Evolutionary conservation across 768 basidiomycete genomes (phyloP).

Genomic region (Dendrothele bispora): DNA sequence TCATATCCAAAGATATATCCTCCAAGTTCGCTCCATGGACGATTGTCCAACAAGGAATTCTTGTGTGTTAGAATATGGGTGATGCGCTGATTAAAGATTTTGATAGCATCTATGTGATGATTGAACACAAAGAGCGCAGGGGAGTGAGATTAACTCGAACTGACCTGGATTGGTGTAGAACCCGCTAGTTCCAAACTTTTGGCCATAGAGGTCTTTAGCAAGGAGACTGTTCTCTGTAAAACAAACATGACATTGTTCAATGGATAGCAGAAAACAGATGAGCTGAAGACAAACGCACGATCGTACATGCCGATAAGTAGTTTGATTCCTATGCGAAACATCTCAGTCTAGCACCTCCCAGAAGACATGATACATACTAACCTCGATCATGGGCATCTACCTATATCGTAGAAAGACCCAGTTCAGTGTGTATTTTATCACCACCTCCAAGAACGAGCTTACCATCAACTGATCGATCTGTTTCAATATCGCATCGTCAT

Average conservation of each 20-base stretch:
- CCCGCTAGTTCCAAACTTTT: constrained; percentile 27
- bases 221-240: constrained; percentile 32
- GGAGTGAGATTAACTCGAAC: neutral
- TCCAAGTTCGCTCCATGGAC: constrained; percentile 36
- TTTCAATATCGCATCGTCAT: constrained; percentile 34
- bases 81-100: constrained; percentile 35
- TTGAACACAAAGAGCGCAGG: neutral
- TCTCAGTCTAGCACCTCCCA: neutral
- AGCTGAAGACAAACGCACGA: too few relatives aligned
- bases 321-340: neutral
- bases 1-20: constrained; percentile 38
- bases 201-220: constrained; percentile 33
- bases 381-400: constrained; percentile 33
- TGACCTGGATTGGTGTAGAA: constrained; percentile 31
- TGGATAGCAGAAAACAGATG: neutral
- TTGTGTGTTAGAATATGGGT: constrained; percentile 37
- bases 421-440: too few relatives aligned
- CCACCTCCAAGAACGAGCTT: too few relatives aligned
- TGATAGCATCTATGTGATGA: constrained; percentile 18
- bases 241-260: constrained; percentile 2
- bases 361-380: constrained; percentile 20
- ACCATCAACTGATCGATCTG: constrained; percentile 38
- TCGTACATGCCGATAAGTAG: constrained; percentile 18
- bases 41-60: constrained; percentile 30
- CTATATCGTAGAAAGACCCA: constrained; percentile 12